Base-by-base conservation (phyloP, 306 rosid genomes). In the Dryas drummondii region DNA sequence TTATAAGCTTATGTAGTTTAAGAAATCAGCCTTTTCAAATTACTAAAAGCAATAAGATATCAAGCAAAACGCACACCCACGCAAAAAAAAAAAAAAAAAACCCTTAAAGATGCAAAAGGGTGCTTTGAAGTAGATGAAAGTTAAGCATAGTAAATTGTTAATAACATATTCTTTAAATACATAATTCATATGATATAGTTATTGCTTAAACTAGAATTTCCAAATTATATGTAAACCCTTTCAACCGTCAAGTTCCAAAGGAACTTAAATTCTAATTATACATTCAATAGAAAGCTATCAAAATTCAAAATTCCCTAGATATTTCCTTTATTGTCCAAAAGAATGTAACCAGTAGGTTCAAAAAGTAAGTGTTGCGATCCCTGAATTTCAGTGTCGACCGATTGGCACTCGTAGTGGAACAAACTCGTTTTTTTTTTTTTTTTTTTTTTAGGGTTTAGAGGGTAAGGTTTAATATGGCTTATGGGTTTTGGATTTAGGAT, bases 1-100 rank as follows among this genome's bases (percentile, higher is more conserved):
- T 70, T 65, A 67, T 37, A 59, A 76, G 47, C 51, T n/a, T 59
- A 48, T 17, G 48, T 15, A 14, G 61, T 62, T 26, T 17, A 66
- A n/a, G 16, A 26, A 70, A 63, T 68, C 71, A 70, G 22, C 22
- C 48, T 51, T 49, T 52, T 9, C 10, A 22, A 64, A 9, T 41
- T 26, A 76, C 69, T 45, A 65, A 47, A 70, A 37, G 66, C 65
- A 59, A 48, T 8, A 60, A 16, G 14, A 19, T 68, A 27, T n/a
- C 47, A 16, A 27, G 5, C 42, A 9, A 45, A 44, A 65, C 42
- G 16, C 48, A 19, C 50, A 9, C 16, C 6, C 9, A 8, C n/a
- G 40, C 12, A 11, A 63, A 63, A 5, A 7, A 45, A 65, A 63
- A 11, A 63, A 63, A 5, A 7, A 45, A 65, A 63, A 41, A n/a